Conservation (phyloP, 306 rosid species). For the Hippophae tibetana region DNA sequence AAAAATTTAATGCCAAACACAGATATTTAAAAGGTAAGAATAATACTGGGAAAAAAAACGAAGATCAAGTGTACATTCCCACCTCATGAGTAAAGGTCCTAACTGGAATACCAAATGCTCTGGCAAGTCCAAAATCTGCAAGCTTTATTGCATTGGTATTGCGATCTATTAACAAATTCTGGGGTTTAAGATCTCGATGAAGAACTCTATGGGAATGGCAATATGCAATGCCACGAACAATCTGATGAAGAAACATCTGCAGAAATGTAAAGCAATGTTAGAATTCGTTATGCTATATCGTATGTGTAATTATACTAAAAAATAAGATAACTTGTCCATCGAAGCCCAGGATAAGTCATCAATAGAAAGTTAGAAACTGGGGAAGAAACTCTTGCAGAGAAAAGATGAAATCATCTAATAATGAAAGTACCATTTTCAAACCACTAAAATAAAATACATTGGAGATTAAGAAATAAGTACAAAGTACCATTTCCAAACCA, state of each 20-base stretch:
- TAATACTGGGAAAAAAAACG: not conserved
- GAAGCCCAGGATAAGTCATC: conserved; percentile 1
- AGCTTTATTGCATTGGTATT: conserved; percentile 86
- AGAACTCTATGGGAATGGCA: conserved; percentile 99
- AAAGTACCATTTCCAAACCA: not conserved
- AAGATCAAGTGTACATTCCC: conserved; percentile 11
- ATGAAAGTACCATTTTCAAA: not conserved
- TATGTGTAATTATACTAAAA: conserved; percentile 14
- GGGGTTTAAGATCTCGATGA: conserved; percentile 97
- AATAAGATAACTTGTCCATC: conserved; percentile 1
- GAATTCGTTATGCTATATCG: conserved; percentile 14
- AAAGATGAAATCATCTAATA: too few relatives aligned
- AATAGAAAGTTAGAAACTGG: not conserved
- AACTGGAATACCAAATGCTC: conserved; percentile 99
- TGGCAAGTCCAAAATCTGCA: conserved; percentile 98
- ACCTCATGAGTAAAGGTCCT: conserved; percentile 98
- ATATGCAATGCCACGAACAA: conserved; percentile 98
- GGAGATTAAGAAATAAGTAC: not conserved
- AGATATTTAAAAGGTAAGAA: not conserved
- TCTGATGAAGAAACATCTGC: conserved; percentile 97
- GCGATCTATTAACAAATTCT: conserved; percentile 91
- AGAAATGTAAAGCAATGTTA: conserved; percentile 26
- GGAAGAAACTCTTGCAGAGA: too few relatives aligned
- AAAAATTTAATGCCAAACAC: not conserved
- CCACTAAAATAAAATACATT: not conserved